Conservation (phyloP, 495 filamentous ascomycete genomes). For the Talaromyces adpressus region DNA sequence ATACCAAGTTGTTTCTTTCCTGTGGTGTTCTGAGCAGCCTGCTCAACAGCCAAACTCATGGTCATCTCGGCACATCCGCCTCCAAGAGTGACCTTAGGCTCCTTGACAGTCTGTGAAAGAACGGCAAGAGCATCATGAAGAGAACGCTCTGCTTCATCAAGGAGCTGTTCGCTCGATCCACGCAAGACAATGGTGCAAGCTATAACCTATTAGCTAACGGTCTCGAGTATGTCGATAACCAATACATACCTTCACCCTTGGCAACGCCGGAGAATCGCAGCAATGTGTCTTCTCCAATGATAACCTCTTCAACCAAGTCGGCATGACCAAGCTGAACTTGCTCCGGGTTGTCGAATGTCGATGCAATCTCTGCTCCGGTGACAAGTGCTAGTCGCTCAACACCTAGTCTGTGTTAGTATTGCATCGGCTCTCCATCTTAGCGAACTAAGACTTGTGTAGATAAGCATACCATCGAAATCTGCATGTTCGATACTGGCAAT, state of each 20-base stretch:
- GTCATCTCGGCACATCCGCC: slow-evolving; percentile 97
- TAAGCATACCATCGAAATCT: slow-evolving; percentile 73
- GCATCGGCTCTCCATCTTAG: neutral
- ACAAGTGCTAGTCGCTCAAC: slow-evolving; percentile 93
- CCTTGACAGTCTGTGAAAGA: slow-evolving; percentile 91
- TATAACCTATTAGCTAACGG: neutral
- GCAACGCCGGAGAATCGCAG: slow-evolving; percentile 97
- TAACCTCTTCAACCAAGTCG: slow-evolving; percentile 94
- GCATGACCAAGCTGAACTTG: slow-evolving; percentile 92
- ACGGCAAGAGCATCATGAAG: slow-evolving; percentile 95
- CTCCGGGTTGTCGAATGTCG: slow-evolving; percentile 96
- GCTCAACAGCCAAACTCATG: slow-evolving; percentile 96
- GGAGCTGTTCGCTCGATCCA: slow-evolving; percentile 90
- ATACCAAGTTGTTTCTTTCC: slow-evolving; percentile 80
- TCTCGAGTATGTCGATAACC: neutral
- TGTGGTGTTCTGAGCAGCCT: slow-evolving; percentile 85
- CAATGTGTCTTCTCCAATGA: slow-evolving; percentile 93
- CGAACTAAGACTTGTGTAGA: neutral
- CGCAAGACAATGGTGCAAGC: slow-evolving; percentile 96
- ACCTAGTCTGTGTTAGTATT: slow-evolving; percentile 1
- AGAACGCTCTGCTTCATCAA: slow-evolving; percentile 94
- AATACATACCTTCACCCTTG: slow-evolving; percentile 53
- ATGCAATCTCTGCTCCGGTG: slow-evolving; percentile 94
- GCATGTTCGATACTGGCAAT: slow-evolving; percentile 99
- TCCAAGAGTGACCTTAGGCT: slow-evolving; percentile 88